Percentiles rank a stretch among this genome's conserved stretches.
Evolutionary conservation across 169 alveolate genomes (phyloP).

Genomic region (Plasmodium vivax): DNA sequence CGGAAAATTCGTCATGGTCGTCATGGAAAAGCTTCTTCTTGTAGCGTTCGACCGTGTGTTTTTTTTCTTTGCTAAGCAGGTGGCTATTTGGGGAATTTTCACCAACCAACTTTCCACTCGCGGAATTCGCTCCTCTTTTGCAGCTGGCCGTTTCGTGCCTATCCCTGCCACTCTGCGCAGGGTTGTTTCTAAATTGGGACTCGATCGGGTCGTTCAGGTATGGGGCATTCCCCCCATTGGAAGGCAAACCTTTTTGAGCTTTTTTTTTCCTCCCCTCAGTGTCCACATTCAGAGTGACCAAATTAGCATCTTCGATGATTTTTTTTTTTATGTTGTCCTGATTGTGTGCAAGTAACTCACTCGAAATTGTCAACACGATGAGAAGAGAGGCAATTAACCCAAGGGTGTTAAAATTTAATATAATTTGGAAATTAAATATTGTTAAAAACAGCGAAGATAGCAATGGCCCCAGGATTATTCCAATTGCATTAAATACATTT

Average conservation of each 20-base stretch:
- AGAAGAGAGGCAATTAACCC: conserved; percentile 55
- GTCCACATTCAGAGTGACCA: not conserved
- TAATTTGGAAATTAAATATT: conserved; percentile 47
- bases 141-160: not conserved
- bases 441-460: conserved; percentile 72
- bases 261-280: not conserved
- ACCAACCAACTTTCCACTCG: not conserved
- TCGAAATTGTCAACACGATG: conserved; percentile 54
- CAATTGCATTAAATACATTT: conserved; percentile 73
- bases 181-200: not conserved
- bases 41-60: not conserved
- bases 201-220: not conserved
- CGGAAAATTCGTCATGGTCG: conserved; percentile 43
- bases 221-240: not conserved
- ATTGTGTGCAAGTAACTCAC: conserved; percentile 32
- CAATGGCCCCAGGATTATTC: conserved; percentile 65
- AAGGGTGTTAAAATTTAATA: conserved; percentile 63
- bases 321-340: not conserved
- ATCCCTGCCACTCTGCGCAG: not conserved
- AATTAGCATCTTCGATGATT: not conserved
- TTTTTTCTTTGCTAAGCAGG: conserved; percentile 8
- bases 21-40: conserved; percentile 4
- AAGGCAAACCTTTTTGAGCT: not conserved
- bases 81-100: not conserved
- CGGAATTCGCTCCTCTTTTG: not conserved